These are phyloP conservation scores for Amanita thiersii DNA, from an alignment of 768 basidiomycete genomes.

Conservation along the genomic window DNA sequence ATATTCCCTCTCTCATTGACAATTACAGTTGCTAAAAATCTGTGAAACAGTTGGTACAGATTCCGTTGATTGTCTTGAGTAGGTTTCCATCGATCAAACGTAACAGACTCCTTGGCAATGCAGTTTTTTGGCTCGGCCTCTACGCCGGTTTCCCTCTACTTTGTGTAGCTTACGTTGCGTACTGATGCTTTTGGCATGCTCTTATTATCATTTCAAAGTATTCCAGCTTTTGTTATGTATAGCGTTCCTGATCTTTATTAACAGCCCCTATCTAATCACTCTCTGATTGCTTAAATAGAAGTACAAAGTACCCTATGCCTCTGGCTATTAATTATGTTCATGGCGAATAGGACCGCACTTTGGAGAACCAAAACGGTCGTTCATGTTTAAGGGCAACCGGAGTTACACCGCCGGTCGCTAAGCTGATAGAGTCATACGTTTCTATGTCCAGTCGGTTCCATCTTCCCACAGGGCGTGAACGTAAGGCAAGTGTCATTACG, in stretches of 20 bases:
- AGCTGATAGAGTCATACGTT: slow-evolving; percentile 66
- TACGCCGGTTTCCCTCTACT: slow-evolving; percentile 90
- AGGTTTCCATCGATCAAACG: slow-evolving; percentile 68
- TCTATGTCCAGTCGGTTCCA: slow-evolving; percentile 78
- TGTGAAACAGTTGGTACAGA: slow-evolving; percentile 64
- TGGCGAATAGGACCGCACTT: slow-evolving; percentile 58
- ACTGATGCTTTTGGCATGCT: slow-evolving; percentile 16
- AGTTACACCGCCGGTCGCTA: slow-evolving; percentile 65
- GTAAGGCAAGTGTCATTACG: slow-evolving; percentile 62
- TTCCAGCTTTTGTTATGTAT: background rate
- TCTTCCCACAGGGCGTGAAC: slow-evolving; percentile 73
- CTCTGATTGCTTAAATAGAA: background rate
- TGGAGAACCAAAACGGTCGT: slow-evolving; percentile 92
- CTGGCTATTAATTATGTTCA: slow-evolving; percentile 1
- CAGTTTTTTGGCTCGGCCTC: slow-evolving; percentile 92
- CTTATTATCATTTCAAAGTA: background rate
- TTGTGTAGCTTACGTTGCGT: slow-evolving; percentile 59
- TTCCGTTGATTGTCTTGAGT: slow-evolving; percentile 83
- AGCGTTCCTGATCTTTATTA: background rate
- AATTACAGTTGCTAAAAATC: slow-evolving; percentile 3
- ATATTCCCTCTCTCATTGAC: slow-evolving; percentile 12
- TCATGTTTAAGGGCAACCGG: slow-evolving; percentile 75
- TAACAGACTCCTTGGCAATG: slow-evolving; percentile 75
- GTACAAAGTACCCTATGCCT: background rate
- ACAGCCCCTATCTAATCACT: background rate